phyloP scores from a whole-genome alignment of 2,329 filamentous ascomycete species.

The Sodiomyces alkalinus region DNA sequence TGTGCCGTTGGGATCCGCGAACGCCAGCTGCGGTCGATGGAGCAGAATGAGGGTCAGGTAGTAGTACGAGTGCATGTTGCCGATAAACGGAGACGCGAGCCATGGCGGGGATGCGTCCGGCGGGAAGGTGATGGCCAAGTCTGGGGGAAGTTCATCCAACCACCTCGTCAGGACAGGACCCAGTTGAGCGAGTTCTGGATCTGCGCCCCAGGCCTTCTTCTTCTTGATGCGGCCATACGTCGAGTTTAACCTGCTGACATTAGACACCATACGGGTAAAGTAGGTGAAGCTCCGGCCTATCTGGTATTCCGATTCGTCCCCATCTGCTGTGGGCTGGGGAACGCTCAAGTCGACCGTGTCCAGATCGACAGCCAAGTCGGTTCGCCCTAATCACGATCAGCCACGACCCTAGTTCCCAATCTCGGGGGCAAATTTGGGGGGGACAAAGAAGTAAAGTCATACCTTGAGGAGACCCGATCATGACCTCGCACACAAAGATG shows the following conservation, averaged over 20 bases:
- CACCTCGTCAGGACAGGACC: slow-evolving; percentile 65
- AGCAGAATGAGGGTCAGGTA: slow-evolving; percentile 75
- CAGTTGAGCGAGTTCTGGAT: slow-evolving; percentile 67
- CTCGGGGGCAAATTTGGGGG: neutral
- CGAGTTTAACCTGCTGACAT: slow-evolving; percentile 62
- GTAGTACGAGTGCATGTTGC: slow-evolving; percentile 82
- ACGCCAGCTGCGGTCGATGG: slow-evolving; percentile 70
- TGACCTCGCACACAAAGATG: slow-evolving; percentile 71
- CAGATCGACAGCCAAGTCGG: slow-evolving; percentile 60
- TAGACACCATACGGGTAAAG: slow-evolving; percentile 61
- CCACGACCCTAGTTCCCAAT: neutral
- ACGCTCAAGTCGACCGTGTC: slow-evolving; percentile 64
- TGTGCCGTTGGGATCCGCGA: slow-evolving; percentile 53
- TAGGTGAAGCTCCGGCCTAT: slow-evolving; percentile 76
- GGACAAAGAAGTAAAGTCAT: slow-evolving; percentile 9
- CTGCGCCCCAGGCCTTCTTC: slow-evolving; percentile 68
- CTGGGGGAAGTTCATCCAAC: slow-evolving; percentile 60
- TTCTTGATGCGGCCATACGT: slow-evolving; percentile 61
- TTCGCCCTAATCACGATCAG: too few relatives aligned
- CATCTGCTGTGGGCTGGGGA: slow-evolving; percentile 44
- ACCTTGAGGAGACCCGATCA: slow-evolving; percentile 93
- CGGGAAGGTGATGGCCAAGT: slow-evolving; percentile 66
- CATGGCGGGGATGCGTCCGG: slow-evolving; percentile 66
- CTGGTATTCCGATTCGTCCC: slow-evolving; percentile 61
- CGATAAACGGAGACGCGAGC: slow-evolving; percentile 75